A percentile compares a stretch with the other conserved stretches of the same genome.
phyloP scores from a whole-genome alignment of 768 basidiomycete genomes.

The Mycena epipterygia region DNA sequence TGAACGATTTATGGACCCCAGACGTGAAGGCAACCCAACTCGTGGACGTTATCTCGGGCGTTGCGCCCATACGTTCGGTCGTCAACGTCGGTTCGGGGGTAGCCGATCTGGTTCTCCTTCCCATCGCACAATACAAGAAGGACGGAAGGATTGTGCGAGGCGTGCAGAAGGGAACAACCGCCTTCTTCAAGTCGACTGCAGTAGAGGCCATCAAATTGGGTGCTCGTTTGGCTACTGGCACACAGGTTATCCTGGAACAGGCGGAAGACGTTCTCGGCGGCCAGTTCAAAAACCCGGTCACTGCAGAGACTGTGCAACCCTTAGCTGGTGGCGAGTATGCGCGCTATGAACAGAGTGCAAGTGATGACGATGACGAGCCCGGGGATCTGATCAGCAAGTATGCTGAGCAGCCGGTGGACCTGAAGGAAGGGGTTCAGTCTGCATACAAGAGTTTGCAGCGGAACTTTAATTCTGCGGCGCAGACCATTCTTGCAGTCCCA shows the following conservation, averaged over 20 bases:
- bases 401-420: constrained; percentile 88
- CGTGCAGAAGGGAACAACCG: constrained; percentile 92
- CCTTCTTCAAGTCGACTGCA: constrained; percentile 94
- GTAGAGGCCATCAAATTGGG: constrained; percentile 97
- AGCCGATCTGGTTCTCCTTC: constrained; percentile 94
- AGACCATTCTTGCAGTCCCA: constrained; percentile 97
- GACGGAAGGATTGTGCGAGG: constrained; percentile 94
- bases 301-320: constrained; percentile 74
- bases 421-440: constrained; percentile 89
- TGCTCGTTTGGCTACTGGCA: constrained; percentile 94
- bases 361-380: constrained; percentile 59
- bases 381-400: constrained; percentile 85
- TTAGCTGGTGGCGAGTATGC: constrained; percentile 51
- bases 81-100: constrained; percentile 98
- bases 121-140: constrained; percentile 98
- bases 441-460: constrained; percentile 91
- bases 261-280: constrained; percentile 93
- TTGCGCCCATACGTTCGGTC: constrained; percentile 94
- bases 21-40: constrained; percentile 99
- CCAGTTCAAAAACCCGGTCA: constrained; percentile 75
- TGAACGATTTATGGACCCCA: constrained; percentile 99
- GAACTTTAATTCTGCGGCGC: constrained; percentile 94
- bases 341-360: constrained; percentile 43
- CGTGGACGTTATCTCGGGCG: constrained; percentile 96
- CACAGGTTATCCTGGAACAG: constrained; percentile 97